Conservation (phyloP, 257 asterid genomes). For the Knoxia roxburghii region DNA sequence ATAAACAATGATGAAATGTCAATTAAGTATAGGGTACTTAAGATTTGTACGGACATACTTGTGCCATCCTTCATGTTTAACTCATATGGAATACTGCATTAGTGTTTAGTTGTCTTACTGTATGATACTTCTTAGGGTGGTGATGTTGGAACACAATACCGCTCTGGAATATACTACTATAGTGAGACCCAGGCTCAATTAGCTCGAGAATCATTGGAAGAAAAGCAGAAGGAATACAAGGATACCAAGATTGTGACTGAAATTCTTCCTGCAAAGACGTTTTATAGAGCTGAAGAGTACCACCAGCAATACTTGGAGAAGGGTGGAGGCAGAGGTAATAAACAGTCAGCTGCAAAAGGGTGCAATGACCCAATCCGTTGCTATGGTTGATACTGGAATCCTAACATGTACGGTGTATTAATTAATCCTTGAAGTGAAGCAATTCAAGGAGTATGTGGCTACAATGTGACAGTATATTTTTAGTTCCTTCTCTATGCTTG, state of each 20-base stretch:
- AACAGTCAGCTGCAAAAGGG: slow-evolving; percentile 78
- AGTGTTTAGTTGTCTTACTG: not conserved
- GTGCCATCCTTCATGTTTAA: not conserved
- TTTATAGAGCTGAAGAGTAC: slow-evolving; percentile 77
- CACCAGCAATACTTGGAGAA: slow-evolving; percentile 87
- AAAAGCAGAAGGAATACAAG: slow-evolving; percentile 44
- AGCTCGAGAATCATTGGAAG: slow-evolving; percentile 59
- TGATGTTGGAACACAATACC: slow-evolving; percentile 71
- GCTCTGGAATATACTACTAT: slow-evolving; percentile 74
- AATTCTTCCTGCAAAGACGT: slow-evolving; percentile 63
- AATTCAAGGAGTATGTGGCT: not conserved
- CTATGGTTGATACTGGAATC: slow-evolving; percentile 50
- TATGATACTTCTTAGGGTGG: slow-evolving; percentile 35
- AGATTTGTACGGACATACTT: too few relatives aligned
- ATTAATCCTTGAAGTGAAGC: not conserved
- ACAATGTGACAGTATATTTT: not conserved
- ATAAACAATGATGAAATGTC: not conserved
- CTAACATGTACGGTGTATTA: not conserved
- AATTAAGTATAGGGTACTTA: not conserved
- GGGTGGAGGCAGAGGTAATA: slow-evolving; percentile 51
- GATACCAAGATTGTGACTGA: slow-evolving; percentile 52
- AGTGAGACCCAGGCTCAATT: slow-evolving; percentile 44
- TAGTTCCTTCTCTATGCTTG: not conserved
- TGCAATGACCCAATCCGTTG: slow-evolving; percentile 79
- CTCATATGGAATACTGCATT: too few relatives aligned